Percentiles rank a stretch among this genome's conserved stretches.
Evolutionary conservation across 192 early-diverging fungal species (phyloP).

Genomic region (Linnemannia hyalina): DNA sequence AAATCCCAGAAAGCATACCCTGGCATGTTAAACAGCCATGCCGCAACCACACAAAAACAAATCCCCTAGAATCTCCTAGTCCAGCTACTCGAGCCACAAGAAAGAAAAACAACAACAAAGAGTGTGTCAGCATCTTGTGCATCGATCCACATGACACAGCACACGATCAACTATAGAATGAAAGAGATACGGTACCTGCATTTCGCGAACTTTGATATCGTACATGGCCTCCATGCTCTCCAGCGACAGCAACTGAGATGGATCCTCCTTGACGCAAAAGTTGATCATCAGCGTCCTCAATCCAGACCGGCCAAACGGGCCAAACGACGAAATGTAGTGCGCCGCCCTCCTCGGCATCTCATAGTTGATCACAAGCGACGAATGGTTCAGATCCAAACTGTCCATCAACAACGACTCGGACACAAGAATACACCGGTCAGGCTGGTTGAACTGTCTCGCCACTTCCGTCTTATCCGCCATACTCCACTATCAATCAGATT

Average conservation of each 20-base stretch:
- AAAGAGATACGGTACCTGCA: slow-evolving; percentile 23
- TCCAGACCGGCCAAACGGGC: slow-evolving; percentile 49
- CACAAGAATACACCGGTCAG: slow-evolving; percentile 45
- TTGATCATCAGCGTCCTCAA: slow-evolving; percentile 46
- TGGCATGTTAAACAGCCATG: background rate
- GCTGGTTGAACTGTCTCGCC: slow-evolving; percentile 34
- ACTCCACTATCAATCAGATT: slow-evolving; percentile 35
- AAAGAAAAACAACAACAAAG: background rate
- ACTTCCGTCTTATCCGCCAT: slow-evolving; percentile 54
- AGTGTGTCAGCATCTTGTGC: background rate
- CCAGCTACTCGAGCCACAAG: background rate
- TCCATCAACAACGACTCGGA: slow-evolving; percentile 41
- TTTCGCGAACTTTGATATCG: slow-evolving; percentile 43
- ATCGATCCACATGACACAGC: no score
- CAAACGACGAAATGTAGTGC: slow-evolving; percentile 46
- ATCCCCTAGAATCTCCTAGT: background rate
- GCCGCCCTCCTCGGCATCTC: slow-evolving; percentile 38
- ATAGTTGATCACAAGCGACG: slow-evolving; percentile 50
- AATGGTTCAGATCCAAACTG: slow-evolving; percentile 46
- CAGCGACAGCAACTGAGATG: slow-evolving; percentile 18
- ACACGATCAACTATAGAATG: background rate
- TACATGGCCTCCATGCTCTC: slow-evolving; percentile 38
- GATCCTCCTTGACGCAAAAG: slow-evolving; percentile 24
- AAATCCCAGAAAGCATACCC: no score
- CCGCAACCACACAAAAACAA: background rate